A percentile compares a stretch with the other conserved stretches of the same genome.
Evolutionary conservation across 2,329 filamentous ascomycete species (phyloP).

Genomic region (Pezicula neosporulosa): DNA sequence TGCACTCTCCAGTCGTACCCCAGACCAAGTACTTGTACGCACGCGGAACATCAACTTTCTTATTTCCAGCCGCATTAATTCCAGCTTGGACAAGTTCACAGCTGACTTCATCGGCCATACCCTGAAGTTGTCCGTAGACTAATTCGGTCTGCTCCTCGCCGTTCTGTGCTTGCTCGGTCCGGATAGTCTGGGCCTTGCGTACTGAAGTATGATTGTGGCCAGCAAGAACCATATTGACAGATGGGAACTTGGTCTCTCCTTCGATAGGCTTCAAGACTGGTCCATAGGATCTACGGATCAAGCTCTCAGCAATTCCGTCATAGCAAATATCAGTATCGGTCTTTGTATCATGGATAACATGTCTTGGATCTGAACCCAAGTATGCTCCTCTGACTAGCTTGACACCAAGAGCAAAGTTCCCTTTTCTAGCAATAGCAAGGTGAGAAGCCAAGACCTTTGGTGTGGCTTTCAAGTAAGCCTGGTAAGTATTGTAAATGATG

Average conservation of each 20-base stretch:
- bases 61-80: slow-evolving; percentile 7
- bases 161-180: slow-evolving; percentile 35
- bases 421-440: slow-evolving; percentile 52
- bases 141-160: slow-evolving; percentile 39
- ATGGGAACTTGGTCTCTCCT: slow-evolving; percentile 46
- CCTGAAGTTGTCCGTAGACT: slow-evolving; percentile 78
- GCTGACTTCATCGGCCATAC: slow-evolving; percentile 94
- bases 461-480: slow-evolving; percentile 68
- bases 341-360: slow-evolving; percentile 71
- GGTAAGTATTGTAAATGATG: slow-evolving; percentile 78
- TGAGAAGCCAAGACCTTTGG: slow-evolving; percentile 56
- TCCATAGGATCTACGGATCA: slow-evolving; percentile 64
- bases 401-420: slow-evolving; percentile 65
- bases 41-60: slow-evolving; percentile 45
- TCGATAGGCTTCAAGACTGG: slow-evolving; percentile 42
- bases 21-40: slow-evolving; percentile 68
- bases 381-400: slow-evolving; percentile 78
- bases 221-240: slow-evolving; percentile 67
- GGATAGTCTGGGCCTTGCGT: slow-evolving; percentile 47
- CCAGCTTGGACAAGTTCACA: slow-evolving; percentile 46
- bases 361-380: slow-evolving; percentile 64
- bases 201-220: slow-evolving; percentile 80
- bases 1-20: slow-evolving; percentile 74
- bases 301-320: slow-evolving; percentile 63
- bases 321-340: slow-evolving; percentile 69